Evolutionary conservation across 768 basidiomycete genomes (phyloP).

Genomic region (Lactifluus hygrophoroides): DNA sequence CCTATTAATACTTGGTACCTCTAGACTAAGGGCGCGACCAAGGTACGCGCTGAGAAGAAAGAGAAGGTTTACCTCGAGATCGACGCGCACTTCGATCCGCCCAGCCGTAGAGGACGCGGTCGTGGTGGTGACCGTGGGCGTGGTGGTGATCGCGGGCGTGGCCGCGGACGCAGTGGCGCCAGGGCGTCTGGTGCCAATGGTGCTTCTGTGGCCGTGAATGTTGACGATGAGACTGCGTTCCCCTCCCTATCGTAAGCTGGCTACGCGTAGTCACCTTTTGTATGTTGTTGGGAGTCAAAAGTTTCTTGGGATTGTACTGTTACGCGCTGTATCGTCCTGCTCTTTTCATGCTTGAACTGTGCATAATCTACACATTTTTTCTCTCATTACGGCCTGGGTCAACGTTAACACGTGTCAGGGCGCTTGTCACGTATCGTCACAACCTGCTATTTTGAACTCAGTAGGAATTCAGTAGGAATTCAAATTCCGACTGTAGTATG

Average conservation of each 20-base stretch:
- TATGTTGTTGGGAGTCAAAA: slow-evolving; percentile 16
- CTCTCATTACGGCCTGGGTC: too few species aligned
- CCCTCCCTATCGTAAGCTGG: slow-evolving; percentile 60
- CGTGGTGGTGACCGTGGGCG: too few species aligned
- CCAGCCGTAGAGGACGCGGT: slow-evolving; percentile 57
- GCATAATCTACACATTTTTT: slow-evolving; percentile 19
- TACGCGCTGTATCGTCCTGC: slow-evolving; percentile 15
- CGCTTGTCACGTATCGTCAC: too few species aligned
- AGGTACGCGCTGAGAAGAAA: slow-evolving; percentile 69
- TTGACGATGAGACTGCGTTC: slow-evolving; percentile 82
- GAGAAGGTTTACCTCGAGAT: slow-evolving; percentile 91
- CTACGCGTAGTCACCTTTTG: slow-evolving; percentile 4
- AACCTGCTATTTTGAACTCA: too few species aligned
- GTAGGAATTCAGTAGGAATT: too few species aligned
- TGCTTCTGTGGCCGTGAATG: slow-evolving; percentile 42
- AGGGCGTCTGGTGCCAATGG: slow-evolving; percentile 36
- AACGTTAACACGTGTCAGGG: too few species aligned
- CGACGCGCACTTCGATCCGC: slow-evolving; percentile 81
- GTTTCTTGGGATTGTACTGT: slow-evolving; percentile 20
- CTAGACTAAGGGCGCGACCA: slow-evolving; percentile 58
- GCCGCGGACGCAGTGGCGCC: slow-evolving; percentile 34
- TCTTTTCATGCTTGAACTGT: slow-evolving; percentile 16
- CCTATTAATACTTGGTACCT: background rate
- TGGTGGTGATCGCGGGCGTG: slow-evolving; percentile 35
- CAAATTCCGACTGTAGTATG: too few species aligned